Conservation (phyloP, 2,329 filamentous ascomycete species). For the Simplicillium sp. region DNA sequence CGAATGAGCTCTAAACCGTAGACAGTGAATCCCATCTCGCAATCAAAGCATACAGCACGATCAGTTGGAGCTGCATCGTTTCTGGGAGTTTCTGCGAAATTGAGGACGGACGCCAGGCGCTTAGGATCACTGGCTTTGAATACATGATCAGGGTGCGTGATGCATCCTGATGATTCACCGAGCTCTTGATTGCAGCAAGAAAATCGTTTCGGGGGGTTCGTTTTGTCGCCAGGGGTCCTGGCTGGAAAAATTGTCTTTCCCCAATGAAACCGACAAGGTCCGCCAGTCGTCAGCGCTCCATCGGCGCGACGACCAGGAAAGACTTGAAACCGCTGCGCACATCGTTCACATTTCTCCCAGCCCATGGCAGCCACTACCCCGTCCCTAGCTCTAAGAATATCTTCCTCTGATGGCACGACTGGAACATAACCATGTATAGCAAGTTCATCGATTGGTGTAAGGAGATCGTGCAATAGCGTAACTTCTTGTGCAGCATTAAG, state of each 20-base stretch:
- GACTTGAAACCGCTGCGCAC: constrained; percentile 77
- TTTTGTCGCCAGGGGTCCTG: constrained; percentile 44
- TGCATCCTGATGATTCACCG: constrained; percentile 68
- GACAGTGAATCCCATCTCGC: constrained; percentile 95
- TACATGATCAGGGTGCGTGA: constrained; percentile 63
- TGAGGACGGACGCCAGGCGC: constrained; percentile 66
- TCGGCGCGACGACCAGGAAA: constrained; percentile 81
- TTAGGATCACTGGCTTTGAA: constrained; percentile 75
- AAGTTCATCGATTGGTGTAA: constrained; percentile 56
- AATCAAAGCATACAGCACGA: constrained; percentile 78
- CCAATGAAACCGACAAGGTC: constrained; percentile 72
- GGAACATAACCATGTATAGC: constrained; percentile 67
- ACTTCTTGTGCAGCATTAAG: constrained; percentile 61
- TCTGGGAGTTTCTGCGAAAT: constrained; percentile 69
- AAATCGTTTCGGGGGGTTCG: constrained; percentile 52
- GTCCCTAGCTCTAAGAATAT: constrained; percentile 55
- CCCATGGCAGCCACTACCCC: constrained; percentile 60
- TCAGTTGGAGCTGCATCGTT: constrained; percentile 42
- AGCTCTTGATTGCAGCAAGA: constrained; percentile 70
- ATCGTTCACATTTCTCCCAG: constrained; percentile 86
- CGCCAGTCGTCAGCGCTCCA: constrained; percentile 64
- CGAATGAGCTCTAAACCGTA: constrained; percentile 82
- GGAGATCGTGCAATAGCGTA: constrained; percentile 48
- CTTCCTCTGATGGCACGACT: constrained; percentile 51
- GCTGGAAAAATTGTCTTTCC: constrained; percentile 57